These are phyloP conservation scores for Trichosanthes truncata DNA, from an alignment of 306 rosid species.

Conservation along the genomic window DNA sequence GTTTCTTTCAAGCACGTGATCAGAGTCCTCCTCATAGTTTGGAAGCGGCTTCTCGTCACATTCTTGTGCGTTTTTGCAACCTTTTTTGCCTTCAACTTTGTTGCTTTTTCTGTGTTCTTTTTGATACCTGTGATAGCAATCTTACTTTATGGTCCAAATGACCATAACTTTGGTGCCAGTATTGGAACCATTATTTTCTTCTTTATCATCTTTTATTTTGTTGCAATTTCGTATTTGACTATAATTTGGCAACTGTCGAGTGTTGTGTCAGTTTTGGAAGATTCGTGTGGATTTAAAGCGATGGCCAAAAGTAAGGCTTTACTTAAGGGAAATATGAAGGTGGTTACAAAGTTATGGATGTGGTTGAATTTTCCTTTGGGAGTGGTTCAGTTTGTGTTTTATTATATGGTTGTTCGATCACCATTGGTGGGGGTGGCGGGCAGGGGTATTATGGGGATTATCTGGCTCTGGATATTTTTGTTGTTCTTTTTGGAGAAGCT, in stretches of 20 bases:
- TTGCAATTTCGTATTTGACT: constrained; percentile 34
- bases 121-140: constrained; percentile 40
- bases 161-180: neutral
- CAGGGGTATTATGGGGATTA: constrained; percentile 21
- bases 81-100: constrained; percentile 5
- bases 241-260: constrained; percentile 56
- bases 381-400: neutral
- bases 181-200: neutral
- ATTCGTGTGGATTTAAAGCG: constrained; percentile 43
- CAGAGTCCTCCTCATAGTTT: neutral
- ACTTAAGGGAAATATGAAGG: constrained; percentile 45
- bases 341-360: constrained; percentile 14
- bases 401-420: neutral
- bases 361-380: neutral
- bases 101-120: constrained; percentile 34
- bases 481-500: constrained; percentile 30
- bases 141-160: neutral
- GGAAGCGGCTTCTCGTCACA: constrained; percentile 21
- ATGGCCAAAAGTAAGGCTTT: constrained; percentile 51
- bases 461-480: constrained; percentile 25
- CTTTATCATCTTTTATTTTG: constrained; percentile 2
- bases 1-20: constrained; percentile 14
- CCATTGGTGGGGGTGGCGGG: constrained; percentile 22
- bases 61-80: constrained; percentile 3
- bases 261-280: constrained; percentile 62